Evolutionary conservation across 371 early-diverging fungal species (phyloP), one percentile per base, ranked within the genome.

Genomic region (Blastocladiella emersonii): DNA sequence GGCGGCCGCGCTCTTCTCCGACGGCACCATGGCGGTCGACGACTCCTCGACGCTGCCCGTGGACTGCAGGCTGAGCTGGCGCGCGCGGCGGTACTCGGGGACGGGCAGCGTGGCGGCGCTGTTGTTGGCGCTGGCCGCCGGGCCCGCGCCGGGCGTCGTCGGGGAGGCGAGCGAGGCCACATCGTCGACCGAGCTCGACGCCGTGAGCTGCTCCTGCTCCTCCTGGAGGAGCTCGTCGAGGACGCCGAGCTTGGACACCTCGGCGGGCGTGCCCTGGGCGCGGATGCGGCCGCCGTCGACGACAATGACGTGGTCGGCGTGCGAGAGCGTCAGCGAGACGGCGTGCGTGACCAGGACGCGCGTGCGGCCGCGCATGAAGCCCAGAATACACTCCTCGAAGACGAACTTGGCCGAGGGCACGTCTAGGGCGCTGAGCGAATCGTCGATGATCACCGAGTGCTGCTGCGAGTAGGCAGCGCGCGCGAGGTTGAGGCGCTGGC

Each of bases 331-430:
- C 13, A 59, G 44, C 30, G 41, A 37, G 15, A 55, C 66, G 64
- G 35, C 43, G 32, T 95, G 90, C 0, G 93, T 91, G 1, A 90
- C 93, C 35, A 95, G 73, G 30, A 95, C 77, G 19, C 86, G 75
- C 0, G 93, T 93, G 13, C 92, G 81, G 13, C 81, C 79, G 23
- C 68, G 71, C 82, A 95, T 77, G 64, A 87, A 70, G 13, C 85
- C 83, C 34, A 81, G 75, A 60, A 90, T 62, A 64, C 90, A 90
- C 53, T 82, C 37, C 25, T 59, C 37, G 32, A 59, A 59, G 17
- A 59, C 43, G 59, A 35, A 39, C 32, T 59, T 59, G 27, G 27
- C 59, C 15, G 32, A 13, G 15, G 32, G 27, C 0, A 25, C 32
- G 6, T 59, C 59, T 13, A 57, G 41, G 13, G 59, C 59, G 15